A percentile compares a stretch with the other conserved stretches of the same genome.
These are phyloP conservation scores for Suzukiozyma palmioleophila DNA, from an alignment of 1,139 yeast species.

Conservation along the genomic window DNA sequence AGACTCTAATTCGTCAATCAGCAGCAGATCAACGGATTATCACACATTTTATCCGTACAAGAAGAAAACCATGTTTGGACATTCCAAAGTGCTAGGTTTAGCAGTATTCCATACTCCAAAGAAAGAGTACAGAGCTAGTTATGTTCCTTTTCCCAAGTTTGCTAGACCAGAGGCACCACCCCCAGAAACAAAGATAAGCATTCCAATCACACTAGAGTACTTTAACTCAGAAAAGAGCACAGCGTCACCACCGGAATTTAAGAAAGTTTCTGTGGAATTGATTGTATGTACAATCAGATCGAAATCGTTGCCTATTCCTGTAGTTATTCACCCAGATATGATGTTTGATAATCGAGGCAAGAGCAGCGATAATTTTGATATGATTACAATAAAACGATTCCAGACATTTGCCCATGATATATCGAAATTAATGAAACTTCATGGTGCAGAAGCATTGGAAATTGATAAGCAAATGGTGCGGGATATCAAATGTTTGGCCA, in stretches of 20 bases:
- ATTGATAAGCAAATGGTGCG: constrained; percentile 22
- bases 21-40: constrained; percentile 13
- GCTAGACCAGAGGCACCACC: constrained; percentile 7
- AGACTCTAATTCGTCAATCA: constrained; percentile 4
- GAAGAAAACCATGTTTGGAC: constrained; percentile 28
- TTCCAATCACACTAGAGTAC: constrained; percentile 28
- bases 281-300: constrained; percentile 30
- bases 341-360: constrained; percentile 29
- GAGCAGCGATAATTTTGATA: constrained; percentile 28
- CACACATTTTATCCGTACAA: constrained; percentile 32
- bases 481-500: constrained; percentile 33
- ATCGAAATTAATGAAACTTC: constrained; percentile 21
- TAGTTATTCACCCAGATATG: constrained; percentile 35
- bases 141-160: constrained; percentile 15
- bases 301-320: constrained; percentile 31
- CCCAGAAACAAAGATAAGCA: constrained; percentile 13
- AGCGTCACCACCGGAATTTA: constrained; percentile 25
- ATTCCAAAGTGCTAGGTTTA: constrained; percentile 30
- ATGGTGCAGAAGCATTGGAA: constrained; percentile 21
- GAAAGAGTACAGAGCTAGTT: constrained; percentile 21
- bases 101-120: constrained; percentile 31
- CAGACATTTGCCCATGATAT: constrained; percentile 30
- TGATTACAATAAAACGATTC: constrained; percentile 27
- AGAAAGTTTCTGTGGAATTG: constrained; percentile 27
- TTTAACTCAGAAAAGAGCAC: constrained; percentile 15